Evolutionary conservation across 2,329 filamentous ascomycete genomes (phyloP).

Genomic region (Lachnellula occidentalis): DNA sequence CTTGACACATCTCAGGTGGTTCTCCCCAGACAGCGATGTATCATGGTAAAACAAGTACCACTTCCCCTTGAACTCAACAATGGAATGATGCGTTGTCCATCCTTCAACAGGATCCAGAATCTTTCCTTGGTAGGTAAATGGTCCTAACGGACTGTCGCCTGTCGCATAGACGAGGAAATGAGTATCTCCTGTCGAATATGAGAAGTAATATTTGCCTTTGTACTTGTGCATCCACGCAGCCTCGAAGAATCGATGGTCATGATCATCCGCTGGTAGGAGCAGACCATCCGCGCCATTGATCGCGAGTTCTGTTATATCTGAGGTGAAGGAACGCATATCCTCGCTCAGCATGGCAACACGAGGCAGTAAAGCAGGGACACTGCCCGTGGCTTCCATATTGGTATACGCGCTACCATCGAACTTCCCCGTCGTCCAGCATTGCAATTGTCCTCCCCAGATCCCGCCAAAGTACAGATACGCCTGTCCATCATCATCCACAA

Average conservation of each 20-base stretch:
- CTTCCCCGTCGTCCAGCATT: conserved; percentile 59
- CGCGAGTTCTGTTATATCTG: conserved; percentile 51
- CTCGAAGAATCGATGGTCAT: conserved; percentile 73
- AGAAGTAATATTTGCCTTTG: conserved; percentile 65
- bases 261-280: conserved; percentile 60
- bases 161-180: conserved; percentile 69
- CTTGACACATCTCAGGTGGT: conserved; percentile 69
- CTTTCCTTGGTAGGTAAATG: conserved; percentile 66
- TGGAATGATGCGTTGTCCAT: conserved; percentile 78
- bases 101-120: conserved; percentile 72
- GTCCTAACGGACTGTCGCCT: conserved; percentile 58
- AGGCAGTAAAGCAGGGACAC: conserved; percentile 56
- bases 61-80: conserved; percentile 64
- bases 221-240: conserved; percentile 76
- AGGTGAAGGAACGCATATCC: conserved; percentile 60
- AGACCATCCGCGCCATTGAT: conserved; percentile 59
- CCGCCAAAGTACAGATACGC: conserved; percentile 73
- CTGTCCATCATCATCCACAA: conserved; percentile 66
- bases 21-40: conserved; percentile 61
- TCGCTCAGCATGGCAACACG: conserved; percentile 58
- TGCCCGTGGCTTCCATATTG: conserved; percentile 60
- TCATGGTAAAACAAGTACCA: conserved; percentile 79
- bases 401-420: conserved; percentile 53
- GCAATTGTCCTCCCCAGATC: conserved; percentile 75
- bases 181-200: conserved; percentile 72